Evolutionary conservation across 2,329 filamentous ascomycete species (phyloP), one percentile per base, ranked within the genome.

Genomic region (Pyrenochaeta sp.): DNA sequence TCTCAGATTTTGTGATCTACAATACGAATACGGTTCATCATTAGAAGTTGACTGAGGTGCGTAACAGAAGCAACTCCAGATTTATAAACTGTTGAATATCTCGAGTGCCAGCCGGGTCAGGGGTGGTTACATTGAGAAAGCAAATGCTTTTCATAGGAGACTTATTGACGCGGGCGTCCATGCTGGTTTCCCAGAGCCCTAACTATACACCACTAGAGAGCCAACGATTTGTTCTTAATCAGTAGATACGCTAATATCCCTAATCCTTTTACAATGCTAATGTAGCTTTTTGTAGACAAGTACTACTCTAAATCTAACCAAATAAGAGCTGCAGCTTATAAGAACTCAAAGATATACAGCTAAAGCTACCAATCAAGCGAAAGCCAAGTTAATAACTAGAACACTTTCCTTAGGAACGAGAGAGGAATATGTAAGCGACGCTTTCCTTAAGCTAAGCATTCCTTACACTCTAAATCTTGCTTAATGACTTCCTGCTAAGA

Each of bases 121-220:
- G n/a, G n/a, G n/a, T n/a, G n/a, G n/a, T n/a, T n/a, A n/a, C 17
- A 51, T 51, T 38, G 34, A 54, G 29, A 54, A 7, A 23, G 41
- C 47, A 13, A 36, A 19, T 45, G 34, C 41, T 14, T 54, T 51
- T 48, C 6, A 29, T 14, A 54, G 31, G 7, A 53, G 46, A 41
- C 31, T 35, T 48, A 20, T 13, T 15, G 35, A 47, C 24, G 30
- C 8, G 6, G 36, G 50, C 22, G 24, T 53, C 19, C 40, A 31
- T 34, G 46, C 46, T 47, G 26, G 36, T 46, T 50, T 42, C 27
- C 46, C 17, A 24, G 45, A 38, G 21, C 46, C 49, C 17, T 41
- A 35, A 35, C 22, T 27, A 27, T 27, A 11, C 9, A 27, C 9
- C 10, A 27, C 9, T 27, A 13, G 4, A 27, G 24, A 27, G 4